A percentile compares a stretch with the other conserved stretches of the same genome.
Conservation (phyloP, 2,329 filamentous ascomycete genomes). For the Zelopaecilomyces penicillatus region DNA sequence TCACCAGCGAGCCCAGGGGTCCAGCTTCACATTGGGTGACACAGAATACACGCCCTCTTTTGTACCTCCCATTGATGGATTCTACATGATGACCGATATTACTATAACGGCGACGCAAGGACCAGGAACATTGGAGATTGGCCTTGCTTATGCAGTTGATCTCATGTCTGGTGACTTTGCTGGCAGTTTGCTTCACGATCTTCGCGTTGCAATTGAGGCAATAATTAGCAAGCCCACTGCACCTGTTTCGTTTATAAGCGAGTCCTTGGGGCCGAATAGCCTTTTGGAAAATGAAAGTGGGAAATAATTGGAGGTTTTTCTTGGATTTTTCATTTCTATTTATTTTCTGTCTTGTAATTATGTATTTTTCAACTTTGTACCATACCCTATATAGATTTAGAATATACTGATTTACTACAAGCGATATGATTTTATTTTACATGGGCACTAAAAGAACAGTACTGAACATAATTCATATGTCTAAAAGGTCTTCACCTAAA, state of each 20-base stretch:
- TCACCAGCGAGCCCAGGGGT: constrained; percentile 1
- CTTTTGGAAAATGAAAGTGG: not conserved
- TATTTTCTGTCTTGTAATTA: no score
- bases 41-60: not conserved
- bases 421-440: no score
- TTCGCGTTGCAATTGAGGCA: not conserved
- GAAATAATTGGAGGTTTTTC: no score
- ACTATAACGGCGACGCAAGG: not conserved
- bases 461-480: no score
- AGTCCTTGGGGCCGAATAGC: not conserved
- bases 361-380: no score
- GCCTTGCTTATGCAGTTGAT: not conserved
- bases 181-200: not conserved
- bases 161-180: not conserved
- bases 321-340: no score
- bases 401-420: no score
- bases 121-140: not conserved
- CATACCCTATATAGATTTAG: no score
- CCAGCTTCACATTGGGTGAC: not conserved
- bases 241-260: not conserved
- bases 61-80: not conserved
- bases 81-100: constrained; percentile 1
- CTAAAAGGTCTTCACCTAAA: no score
- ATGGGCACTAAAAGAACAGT: no score
- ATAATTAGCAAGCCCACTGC: not conserved